These are phyloP conservation scores for Adansonia rubrostipa DNA, from an alignment of 441 rosid species.

Conservation along the genomic window DNA sequence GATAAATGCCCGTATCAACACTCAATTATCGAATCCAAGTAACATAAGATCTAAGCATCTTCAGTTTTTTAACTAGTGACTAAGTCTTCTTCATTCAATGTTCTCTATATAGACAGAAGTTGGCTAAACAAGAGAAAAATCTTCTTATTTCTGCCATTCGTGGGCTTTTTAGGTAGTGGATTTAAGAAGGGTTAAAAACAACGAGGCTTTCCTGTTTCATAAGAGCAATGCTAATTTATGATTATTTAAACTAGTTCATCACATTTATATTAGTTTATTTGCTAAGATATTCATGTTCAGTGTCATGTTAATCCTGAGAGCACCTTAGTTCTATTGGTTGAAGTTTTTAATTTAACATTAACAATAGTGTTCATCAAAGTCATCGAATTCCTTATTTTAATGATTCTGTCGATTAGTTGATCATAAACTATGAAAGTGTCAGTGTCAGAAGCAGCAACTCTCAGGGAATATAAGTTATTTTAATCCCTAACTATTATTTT, in stretches of 20 bases:
- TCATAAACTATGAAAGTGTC: conserved; percentile 33
- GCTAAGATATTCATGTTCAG: conserved; percentile 9
- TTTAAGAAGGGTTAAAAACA: background rate
- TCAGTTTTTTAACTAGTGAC: background rate
- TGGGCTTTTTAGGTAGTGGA: background rate
- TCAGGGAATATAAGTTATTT: conserved; percentile 24
- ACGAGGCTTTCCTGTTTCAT: background rate
- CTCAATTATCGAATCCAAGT: too few species aligned
- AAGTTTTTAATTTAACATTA: conserved; percentile 42
- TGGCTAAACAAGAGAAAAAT: background rate
- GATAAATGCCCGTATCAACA: too few species aligned
- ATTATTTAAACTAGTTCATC: background rate
- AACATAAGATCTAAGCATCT: background rate
- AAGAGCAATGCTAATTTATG: background rate
- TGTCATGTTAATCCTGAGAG: conserved; percentile 5
- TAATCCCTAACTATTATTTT: conserved; percentile 2
- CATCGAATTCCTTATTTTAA: conserved; percentile 22
- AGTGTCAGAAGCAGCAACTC: conserved; percentile 30
- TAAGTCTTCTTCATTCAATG: background rate
- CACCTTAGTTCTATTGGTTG: conserved; percentile 8
- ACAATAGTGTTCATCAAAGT: conserved; percentile 30
- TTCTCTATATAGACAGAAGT: background rate
- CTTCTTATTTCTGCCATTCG: background rate
- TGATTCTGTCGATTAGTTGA: conserved; percentile 23
- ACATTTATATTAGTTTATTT: background rate